A percentile compares a stretch with the other conserved stretches of the same genome.
Evolutionary conservation across 306 rosid species (phyloP).

Genomic region (Citrullus amarus): DNA sequence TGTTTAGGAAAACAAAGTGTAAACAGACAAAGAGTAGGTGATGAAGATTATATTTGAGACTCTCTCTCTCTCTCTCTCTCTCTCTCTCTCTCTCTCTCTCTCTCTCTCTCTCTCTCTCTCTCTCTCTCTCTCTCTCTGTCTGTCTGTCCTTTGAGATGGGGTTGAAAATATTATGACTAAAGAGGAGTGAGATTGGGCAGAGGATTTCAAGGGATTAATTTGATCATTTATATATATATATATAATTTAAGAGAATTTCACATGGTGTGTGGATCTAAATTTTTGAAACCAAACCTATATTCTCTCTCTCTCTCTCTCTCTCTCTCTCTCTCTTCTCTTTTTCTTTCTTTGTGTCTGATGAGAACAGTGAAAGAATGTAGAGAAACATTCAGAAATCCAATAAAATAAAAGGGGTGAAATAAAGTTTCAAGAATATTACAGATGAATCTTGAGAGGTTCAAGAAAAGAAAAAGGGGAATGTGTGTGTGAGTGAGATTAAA

Average conservation of each 20-base stretch:
- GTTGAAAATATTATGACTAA: conserved; percentile 22
- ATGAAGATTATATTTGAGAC: conserved; percentile 25
- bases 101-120: background rate
- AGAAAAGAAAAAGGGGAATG: conserved; percentile 14
- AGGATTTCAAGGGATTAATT: background rate
- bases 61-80: background rate
- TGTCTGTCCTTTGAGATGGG: conserved; percentile 11
- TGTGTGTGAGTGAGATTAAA: background rate
- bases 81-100: no score
- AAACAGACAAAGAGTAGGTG: conserved; percentile 64
- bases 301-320: background rate
- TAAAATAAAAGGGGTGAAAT: conserved; percentile 17
- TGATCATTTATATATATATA: background rate
- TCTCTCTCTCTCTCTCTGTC: no score
- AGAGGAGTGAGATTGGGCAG: conserved; percentile 2
- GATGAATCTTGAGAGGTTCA: conserved; percentile 56
- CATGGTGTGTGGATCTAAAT: conserved; percentile 10
- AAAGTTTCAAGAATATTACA: conserved; percentile 8
- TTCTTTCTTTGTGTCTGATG: conserved; percentile 3
- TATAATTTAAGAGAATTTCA: conserved; percentile 26
- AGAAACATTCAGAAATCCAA: conserved; percentile 47
- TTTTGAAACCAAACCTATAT: background rate
- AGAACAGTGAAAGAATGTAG: conserved; percentile 20
- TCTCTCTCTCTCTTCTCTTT: background rate
- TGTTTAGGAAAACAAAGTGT: conserved; percentile 43